Base-by-base conservation (phyloP, 2,329 filamentous ascomycete species). In the Aspergillus niger region DNA sequence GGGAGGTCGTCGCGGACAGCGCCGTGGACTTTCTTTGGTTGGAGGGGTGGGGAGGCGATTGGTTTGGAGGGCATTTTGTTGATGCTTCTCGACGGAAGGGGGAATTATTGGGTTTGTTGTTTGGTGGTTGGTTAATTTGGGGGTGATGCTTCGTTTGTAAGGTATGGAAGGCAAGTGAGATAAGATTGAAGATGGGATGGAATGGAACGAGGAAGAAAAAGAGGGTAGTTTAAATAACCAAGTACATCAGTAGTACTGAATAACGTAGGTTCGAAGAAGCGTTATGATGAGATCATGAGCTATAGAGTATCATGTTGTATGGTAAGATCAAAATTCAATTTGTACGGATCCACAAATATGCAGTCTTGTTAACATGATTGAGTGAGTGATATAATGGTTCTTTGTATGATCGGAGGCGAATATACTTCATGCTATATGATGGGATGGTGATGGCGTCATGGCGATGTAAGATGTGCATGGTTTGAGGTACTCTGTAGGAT, bases 151-250 rank as follows among this genome's bases (percentile, higher is more conserved):
- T 6, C 79, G 75, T 60, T 88, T 86, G 64, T 86, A 11, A 2
- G 2, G 28, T 8, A 30, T 88, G 86, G 69, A 87, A 87, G 10
- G 20, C 20, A 20, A 20, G 20, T 20, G 20, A 85, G 83, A 85
- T 88, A 30, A 26, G n/a, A 24, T 15, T 26, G 36, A 1, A 22
- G 20, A 17, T 39, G 10, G 26, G 36, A 48, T 10, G 1, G 2
- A 24, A 1, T 3, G 3, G 20, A 15, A 5, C 3, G 20, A 32
- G 13, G 22, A 15, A 52, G 22, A 22, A 20, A 20, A 3, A 8
- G 17, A 1, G 8, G 32, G 13, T 36, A 2, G 11, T 36, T 36
- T 15, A 15, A 36, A 6, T 36, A 36, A 4, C 32, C 32, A 36
- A 11, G 11, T 11, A 30, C 11, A 30, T 30, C 10, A 30, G 28